Evolutionary conservation across 176 grass and related monocot species (phyloP).

Genomic region (Ensete ventricosum): DNA sequence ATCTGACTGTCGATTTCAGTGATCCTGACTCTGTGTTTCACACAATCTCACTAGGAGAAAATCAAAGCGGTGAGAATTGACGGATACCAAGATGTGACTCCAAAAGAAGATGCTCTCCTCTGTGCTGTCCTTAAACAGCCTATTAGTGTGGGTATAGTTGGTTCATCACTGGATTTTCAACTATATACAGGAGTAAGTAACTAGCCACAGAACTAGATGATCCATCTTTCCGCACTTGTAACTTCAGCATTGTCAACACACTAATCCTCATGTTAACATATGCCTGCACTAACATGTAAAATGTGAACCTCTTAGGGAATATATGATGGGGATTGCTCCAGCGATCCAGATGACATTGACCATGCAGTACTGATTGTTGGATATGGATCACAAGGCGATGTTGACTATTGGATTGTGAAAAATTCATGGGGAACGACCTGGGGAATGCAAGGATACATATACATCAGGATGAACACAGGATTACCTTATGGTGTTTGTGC

Average conservation of each 20-base stretch:
- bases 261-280: not conserved
- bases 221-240: not conserved
- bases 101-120: conserved; percentile 30
- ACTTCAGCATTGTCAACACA: not conserved
- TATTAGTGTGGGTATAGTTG: conserved; percentile 42
- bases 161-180: conserved; percentile 33
- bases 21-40: not conserved
- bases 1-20: not conserved
- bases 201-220: not conserved
- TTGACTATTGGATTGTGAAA: conserved; percentile 46
- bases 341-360: conserved; percentile 36
- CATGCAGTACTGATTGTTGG: conserved; percentile 47
- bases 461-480: conserved; percentile 28
- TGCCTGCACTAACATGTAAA: not conserved
- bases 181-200: conserved; percentile 38
- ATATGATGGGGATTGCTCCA: conserved; percentile 43
- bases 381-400: conserved; percentile 29
- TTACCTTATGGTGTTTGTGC: conserved; percentile 35
- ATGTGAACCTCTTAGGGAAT: conserved; percentile 26
- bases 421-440: conserved; percentile 43
- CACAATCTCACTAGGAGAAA: conserved; percentile 22
- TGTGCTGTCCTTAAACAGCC: conserved; percentile 40
- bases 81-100: conserved; percentile 35
- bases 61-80: conserved; percentile 34
- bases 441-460: conserved; percentile 43